Conservation (phyloP, 163 green algal genomes). For the Chlorella variabilis region DNA sequence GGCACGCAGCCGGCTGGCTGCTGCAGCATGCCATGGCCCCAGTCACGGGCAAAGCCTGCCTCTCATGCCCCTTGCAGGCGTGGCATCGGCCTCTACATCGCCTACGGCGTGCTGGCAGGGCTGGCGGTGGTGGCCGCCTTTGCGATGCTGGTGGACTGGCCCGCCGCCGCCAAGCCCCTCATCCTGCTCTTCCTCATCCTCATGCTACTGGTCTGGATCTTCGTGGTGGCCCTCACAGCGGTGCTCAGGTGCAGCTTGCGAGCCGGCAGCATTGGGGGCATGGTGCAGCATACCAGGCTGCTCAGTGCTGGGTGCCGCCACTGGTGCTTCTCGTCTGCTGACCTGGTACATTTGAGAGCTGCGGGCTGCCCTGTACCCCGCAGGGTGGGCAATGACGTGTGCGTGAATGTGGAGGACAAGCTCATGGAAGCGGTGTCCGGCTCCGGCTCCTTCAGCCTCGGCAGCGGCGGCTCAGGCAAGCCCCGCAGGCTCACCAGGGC, state of each 20-base stretch:
- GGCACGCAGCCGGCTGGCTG: no score
- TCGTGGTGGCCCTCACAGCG: not conserved
- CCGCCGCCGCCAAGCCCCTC: not conserved
- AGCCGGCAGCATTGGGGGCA: no score
- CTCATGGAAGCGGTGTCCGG: not conserved
- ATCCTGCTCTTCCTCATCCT: conserved; percentile 2
- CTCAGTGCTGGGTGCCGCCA: no score
- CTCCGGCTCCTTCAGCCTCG: not conserved
- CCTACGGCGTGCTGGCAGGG: not conserved
- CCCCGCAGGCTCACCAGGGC: not conserved
- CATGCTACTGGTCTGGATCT: conserved; percentile 3
- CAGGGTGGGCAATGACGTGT: conserved; percentile 34
- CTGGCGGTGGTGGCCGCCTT: not conserved
- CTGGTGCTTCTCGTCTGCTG: no score
- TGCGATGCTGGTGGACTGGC: conserved; percentile 3
- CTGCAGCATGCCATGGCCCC: no score
- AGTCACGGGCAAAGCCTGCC: no score
- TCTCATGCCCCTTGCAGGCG: not conserved
- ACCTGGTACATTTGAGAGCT: no score
- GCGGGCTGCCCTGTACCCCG: not conserved
- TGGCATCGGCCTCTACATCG: not conserved
- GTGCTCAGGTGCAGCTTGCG: not conserved
- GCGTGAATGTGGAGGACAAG: conserved; percentile 30
- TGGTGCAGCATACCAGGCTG: no score
- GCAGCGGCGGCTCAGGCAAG: not conserved